Evolutionary conservation across 164 flowering plant genomes (phyloP).

Genomic region (Vitis labrusca): DNA sequence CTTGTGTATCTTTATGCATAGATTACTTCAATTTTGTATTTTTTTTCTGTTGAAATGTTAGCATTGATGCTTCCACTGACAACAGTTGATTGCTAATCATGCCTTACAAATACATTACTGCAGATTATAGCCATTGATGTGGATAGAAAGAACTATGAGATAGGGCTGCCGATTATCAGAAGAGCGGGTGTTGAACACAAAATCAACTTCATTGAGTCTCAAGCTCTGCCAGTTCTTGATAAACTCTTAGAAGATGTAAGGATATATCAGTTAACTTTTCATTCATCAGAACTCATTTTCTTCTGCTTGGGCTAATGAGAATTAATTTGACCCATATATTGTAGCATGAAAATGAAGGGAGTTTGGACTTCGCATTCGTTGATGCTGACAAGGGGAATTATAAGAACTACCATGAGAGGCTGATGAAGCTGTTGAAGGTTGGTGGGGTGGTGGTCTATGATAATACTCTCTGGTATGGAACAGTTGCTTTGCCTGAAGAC

Average conservation of each 20-base stretch:
- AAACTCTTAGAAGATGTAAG: slow-evolving; percentile 26
- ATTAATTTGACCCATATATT: neutral
- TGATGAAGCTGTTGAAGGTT: slow-evolving; percentile 43
- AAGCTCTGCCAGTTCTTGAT: slow-evolving; percentile 25
- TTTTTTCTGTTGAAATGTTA: too few species aligned
- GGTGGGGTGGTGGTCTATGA: slow-evolving; percentile 58
- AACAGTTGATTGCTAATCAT: too few species aligned
- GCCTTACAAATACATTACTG: neutral
- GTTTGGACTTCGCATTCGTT: slow-evolving; percentile 58
- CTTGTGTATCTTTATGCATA: too few species aligned
- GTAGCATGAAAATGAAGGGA: slow-evolving; percentile 29
- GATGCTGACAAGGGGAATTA: slow-evolving; percentile 54
- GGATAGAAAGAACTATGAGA: slow-evolving; percentile 40
- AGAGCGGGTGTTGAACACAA: slow-evolving; percentile 51
- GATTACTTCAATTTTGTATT: too few species aligned
- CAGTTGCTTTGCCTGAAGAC: slow-evolving; percentile 39
- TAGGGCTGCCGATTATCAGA: slow-evolving; percentile 44
- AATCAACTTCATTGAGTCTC: slow-evolving; percentile 35
- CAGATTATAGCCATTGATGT: slow-evolving; percentile 50
- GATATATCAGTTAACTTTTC: neutral
- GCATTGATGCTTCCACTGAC: too few species aligned
- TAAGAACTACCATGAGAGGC: slow-evolving; percentile 38
- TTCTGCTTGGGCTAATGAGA: too few species aligned
- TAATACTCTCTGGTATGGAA: slow-evolving; percentile 55
- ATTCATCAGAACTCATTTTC: too few species aligned